phyloP scores from a whole-genome alignment of 768 basidiomycete genomes.

The Lepiota brunneoincarnata region DNA sequence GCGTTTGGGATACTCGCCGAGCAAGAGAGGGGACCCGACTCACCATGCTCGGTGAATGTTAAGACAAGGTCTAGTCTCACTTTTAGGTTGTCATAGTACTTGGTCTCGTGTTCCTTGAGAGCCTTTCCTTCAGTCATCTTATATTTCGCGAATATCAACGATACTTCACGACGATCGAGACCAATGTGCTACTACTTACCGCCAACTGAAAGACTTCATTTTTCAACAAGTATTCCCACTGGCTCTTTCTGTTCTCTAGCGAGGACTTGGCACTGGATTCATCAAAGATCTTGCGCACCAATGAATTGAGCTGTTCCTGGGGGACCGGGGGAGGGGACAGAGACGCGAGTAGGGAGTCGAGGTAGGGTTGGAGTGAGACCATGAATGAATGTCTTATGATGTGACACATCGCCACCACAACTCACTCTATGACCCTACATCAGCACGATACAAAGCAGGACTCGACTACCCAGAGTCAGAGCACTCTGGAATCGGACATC shows the following conservation, averaged over 20 bases:
- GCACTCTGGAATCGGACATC: constrained; percentile 34
- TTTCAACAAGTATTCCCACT: constrained; percentile 74
- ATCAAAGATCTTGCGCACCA: constrained; percentile 44
- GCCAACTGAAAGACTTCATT: constrained; percentile 71
- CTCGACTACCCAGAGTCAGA: constrained; percentile 10
- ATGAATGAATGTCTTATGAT: constrained; percentile 27
- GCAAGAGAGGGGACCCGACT: constrained; percentile 18
- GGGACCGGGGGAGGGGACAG: constrained; percentile 51
- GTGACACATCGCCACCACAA: background rate
- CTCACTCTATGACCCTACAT: background rate
- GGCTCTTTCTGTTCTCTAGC: constrained; percentile 60
- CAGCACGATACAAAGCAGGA: constrained; percentile 14
- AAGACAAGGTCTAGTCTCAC: constrained; percentile 71
- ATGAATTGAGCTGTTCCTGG: constrained; percentile 43
- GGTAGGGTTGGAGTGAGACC: constrained; percentile 49
- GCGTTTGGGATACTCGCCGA: background rate
- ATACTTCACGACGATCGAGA: background rate
- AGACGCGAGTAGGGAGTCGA: constrained; percentile 48
- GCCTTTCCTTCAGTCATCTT: constrained; percentile 71
- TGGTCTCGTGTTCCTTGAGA: constrained; percentile 44
- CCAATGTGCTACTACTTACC: constrained; percentile 49
- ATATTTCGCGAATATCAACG: background rate
- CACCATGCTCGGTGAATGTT: constrained; percentile 76
- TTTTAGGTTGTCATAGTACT: constrained; percentile 61
- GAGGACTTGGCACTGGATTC: constrained; percentile 41